Percentiles rank a stretch among this genome's conserved stretches.
Conservation (phyloP, 345 rosid genomes). For the Salix udensis region DNA sequence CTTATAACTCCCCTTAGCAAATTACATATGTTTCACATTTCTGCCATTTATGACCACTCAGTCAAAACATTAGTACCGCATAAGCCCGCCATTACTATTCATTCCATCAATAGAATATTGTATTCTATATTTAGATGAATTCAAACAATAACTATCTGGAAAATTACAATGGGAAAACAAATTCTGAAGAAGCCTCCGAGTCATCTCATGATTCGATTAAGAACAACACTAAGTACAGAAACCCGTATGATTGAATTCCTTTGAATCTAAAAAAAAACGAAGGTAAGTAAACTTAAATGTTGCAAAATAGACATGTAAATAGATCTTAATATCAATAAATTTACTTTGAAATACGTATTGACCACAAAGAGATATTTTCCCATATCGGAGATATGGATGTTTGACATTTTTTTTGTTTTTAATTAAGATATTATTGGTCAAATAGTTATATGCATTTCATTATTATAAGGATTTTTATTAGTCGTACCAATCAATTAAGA, state of each 20-base stretch:
- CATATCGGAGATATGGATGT: too few species aligned
- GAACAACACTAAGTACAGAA: neutral
- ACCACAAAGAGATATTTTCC: too few species aligned
- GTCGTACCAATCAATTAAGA: too few species aligned
- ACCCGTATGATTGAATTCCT: neutral
- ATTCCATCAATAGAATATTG: neutral
- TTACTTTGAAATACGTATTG: too few species aligned
- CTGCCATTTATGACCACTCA: neutral
- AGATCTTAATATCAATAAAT: too few species aligned
- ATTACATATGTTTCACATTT: neutral
- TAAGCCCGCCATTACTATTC: neutral
- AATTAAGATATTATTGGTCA: too few species aligned
- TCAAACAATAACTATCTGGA: neutral
- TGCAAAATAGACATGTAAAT: too few species aligned
- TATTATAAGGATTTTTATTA: too few species aligned
- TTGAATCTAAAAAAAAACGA: neutral
- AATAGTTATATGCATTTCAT: too few species aligned
- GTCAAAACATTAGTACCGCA: neutral
- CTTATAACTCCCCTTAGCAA: neutral
- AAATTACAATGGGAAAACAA: neutral
- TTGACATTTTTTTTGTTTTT: too few species aligned
- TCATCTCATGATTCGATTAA: neutral
- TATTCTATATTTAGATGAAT: neutral
- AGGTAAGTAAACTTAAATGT: too few species aligned
- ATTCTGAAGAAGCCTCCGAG: neutral